phyloP scores from a whole-genome alignment of 257 asterid genomes.

The Solanum etuberosum region DNA sequence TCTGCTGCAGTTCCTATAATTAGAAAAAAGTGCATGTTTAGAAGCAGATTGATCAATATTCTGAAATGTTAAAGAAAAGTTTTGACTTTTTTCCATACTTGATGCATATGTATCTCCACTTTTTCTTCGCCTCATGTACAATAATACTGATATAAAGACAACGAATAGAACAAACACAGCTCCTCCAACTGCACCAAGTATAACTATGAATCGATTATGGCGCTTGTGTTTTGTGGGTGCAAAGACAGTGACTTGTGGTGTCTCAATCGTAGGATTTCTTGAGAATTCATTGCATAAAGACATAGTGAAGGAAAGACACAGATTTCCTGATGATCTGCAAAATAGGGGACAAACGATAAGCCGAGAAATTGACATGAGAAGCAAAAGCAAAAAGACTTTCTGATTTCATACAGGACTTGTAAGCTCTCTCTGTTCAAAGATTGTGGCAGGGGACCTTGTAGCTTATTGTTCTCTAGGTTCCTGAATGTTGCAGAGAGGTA shows the following conservation, averaged over 20 bases:
- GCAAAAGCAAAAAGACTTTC: background rate
- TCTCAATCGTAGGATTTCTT: constrained; percentile 40
- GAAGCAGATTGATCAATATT: background rate
- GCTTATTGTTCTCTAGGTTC: constrained; percentile 74
- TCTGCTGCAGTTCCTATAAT: constrained; percentile 31
- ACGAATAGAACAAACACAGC: constrained; percentile 32
- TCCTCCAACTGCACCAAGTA: constrained; percentile 56
- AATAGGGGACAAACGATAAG: background rate
- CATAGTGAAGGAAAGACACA: constrained; percentile 67
- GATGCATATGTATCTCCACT: constrained; percentile 16
- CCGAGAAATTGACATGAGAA: background rate
- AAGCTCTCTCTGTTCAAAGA: constrained; percentile 60
- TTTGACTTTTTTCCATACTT: constrained; percentile 33
- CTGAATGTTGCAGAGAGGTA: constrained; percentile 21
- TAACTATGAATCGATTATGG: constrained; percentile 33
- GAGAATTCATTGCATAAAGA: constrained; percentile 43
- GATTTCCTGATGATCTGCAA: constrained; percentile 72
- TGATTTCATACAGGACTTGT: constrained; percentile 48
- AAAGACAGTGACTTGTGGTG: constrained; percentile 68
- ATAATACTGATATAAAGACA: constrained; percentile 36
- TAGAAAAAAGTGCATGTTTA: background rate
- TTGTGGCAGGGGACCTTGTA: constrained; percentile 88
- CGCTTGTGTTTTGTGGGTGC: constrained; percentile 43
- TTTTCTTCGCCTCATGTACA: constrained; percentile 43
- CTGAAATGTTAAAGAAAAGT: background rate